Evolutionary conservation across 2,329 filamentous ascomycete species (phyloP), one percentile per base, ranked within the genome.

Genomic region (Hysterium pulicare): DNA sequence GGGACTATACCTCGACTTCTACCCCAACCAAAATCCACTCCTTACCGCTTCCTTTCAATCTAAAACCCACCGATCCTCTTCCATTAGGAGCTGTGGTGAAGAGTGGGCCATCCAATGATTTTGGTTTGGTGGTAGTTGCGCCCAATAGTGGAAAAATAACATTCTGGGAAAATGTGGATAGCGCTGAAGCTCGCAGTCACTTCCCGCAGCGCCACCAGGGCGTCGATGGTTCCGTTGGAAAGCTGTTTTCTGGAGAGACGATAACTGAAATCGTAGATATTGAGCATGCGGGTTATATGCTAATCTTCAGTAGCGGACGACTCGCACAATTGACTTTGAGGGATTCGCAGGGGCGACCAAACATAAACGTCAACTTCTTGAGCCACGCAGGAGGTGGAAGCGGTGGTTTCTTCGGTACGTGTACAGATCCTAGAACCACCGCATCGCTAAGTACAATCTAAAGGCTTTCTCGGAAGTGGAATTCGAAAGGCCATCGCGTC

Each of bases 121-220:
- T 90, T 24, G 93, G 93, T 2, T 76, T 98, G 28, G 81, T 98
- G 21, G 79, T 96, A 28, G 77, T 97, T 28, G 87, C 91, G 71
- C 87, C 91, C 10, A 81, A 80, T 15, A 90, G 78, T 37, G 93
- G 93, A 40, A 90, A 84, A 65, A 82, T 97, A 40, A 84, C 88
- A 33, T 97, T 93, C 66, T 97, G 93, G 90, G 93, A 97, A 64
- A 94, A 89, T 30, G 87, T 97, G 49, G 90, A 91, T 42, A 90
- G 83, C 64, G 90, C 89, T 8, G 87, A 90, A 30, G 89, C 88
- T 1, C 77, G 94, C 42, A 87, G 87, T 49, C 80, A 94, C 31
- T 87, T 91, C 58, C 84, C 86, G 51, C 86, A 94, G 61, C 86
- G 87, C 58, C 83, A 86, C 51, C 84, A 83, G 50, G 87, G 87